Base-by-base conservation (phyloP, 768 basidiomycete genomes). In the Termitomyces sp. region DNA sequence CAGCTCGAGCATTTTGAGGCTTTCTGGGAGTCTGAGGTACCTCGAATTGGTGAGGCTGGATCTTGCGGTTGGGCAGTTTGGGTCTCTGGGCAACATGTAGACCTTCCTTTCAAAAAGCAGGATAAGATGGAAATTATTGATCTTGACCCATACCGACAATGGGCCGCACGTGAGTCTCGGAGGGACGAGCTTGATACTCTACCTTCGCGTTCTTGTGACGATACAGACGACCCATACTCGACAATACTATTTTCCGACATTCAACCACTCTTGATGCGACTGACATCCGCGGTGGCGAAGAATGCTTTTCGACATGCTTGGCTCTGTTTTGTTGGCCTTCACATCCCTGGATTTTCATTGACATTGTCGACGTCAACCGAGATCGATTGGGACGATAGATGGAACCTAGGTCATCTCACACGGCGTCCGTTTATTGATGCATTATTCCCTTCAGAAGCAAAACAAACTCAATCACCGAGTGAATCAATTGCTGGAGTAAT, bases 1-100 rank as follows among this genome's bases (percentile, higher is more conserved):
- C 79, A 78, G 50, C 70, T 92, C 3, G 75, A 80, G 53, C 71
- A 76, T 15, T 74, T 93, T 4, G 90, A 91, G 70, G 81, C 83
- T 50, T 93, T 88, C 65, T 93, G 91, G 91, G 91, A 93, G 49
- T 82, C 86, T 4, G 91, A 92, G 68, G 72, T 70, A 10, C 83
- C 84, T n/a, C 84, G 90, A n/a, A 66, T 84, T 9, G 88, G 90
- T 28, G 91, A 93, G 64, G 65, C 68, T 0, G 71, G 73, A 52
- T 81, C 90, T 9, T 73, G 68, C 54, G 90, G 91, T 24, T 93
- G 90, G 89, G 74, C 75, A 14, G 57, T 70, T 34, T 92, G 88
- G 88, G 68, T 78, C 40, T 64, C 71, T 11, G 70, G 74, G 21
- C 74, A 76, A 22, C 74, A 72, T 45, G 68, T 76, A 32, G 72